Evolutionary conservation across 352 stramenopile genomes (phyloP).

Genomic region (Globisporangium cederbergense): DNA sequence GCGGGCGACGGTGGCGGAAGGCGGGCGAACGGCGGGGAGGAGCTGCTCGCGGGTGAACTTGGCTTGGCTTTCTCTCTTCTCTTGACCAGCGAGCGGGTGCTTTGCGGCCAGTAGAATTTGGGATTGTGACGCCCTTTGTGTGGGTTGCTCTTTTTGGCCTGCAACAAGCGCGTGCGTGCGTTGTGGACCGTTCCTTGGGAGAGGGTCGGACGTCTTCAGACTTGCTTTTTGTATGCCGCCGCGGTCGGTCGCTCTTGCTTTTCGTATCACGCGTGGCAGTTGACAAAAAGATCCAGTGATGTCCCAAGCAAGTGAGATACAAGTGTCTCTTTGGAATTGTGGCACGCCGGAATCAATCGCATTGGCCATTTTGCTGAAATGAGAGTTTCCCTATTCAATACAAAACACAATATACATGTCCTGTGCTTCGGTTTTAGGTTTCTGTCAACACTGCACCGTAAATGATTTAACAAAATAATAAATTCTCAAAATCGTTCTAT

Average conservation of each 20-base stretch:
- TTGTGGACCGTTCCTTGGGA: neutral
- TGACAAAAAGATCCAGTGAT: neutral
- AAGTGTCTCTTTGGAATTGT: neutral
- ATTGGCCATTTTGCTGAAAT: neutral
- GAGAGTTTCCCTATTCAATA: neutral
- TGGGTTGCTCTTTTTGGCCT: neutral
- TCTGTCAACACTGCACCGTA: neutral
- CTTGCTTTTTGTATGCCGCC: neutral
- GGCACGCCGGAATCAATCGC: neutral
- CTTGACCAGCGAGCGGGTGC: neutral
- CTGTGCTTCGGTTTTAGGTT: neutral
- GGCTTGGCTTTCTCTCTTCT: neutral
- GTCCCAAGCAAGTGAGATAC: neutral
- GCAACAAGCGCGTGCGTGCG: neutral
- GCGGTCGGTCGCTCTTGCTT: neutral
- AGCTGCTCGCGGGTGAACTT: neutral
- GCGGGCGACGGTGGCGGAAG: neutral
- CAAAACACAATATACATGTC: neutral
- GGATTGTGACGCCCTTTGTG: conserved; percentile 3
- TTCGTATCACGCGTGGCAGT: neutral
- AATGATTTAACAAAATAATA: too few species aligned
- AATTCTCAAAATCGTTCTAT: too few species aligned
- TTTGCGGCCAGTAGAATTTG: conserved; percentile 12
- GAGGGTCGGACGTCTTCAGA: neutral
- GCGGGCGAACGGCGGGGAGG: neutral